These are phyloP conservation scores for Amphichorda felina DNA, from an alignment of 2,329 filamentous ascomycete genomes.

Conservation along the genomic window DNA sequence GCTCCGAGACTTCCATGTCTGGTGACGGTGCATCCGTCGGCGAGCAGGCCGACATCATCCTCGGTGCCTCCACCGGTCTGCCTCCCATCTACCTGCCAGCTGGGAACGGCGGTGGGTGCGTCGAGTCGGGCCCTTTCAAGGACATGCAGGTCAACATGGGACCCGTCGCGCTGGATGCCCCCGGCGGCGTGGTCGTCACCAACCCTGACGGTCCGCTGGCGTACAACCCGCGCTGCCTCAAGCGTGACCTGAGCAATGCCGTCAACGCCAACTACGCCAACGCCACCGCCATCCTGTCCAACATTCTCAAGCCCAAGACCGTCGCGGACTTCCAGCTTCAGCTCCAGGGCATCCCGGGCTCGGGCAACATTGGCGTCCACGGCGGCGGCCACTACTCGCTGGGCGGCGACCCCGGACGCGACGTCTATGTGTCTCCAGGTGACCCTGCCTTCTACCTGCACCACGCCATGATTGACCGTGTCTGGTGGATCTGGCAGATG, in stretches of 20 bases:
- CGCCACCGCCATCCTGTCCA: conserved; percentile 17
- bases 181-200: conserved; percentile 12
- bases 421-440: conserved; percentile 25
- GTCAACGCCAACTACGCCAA: conserved; percentile 14
- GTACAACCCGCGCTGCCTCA: conserved; percentile 31
- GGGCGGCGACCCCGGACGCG: conserved; percentile 26
- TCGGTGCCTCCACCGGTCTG: conserved; percentile 13
- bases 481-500: conserved; percentile 4
- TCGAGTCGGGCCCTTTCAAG: conserved; percentile 36
- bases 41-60: conserved; percentile 9
- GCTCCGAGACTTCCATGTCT: conserved; percentile 29
- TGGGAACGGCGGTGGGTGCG: conserved; percentile 43
- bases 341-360: conserved; percentile 22
- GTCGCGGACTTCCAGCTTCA: conserved; percentile 29
- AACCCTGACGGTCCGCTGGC: too few relatives aligned
- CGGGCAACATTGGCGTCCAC: conserved; percentile 21
- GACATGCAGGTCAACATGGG: conserved; percentile 27
- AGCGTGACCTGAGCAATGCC: conserved; percentile 20
- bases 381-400: conserved; percentile 25
- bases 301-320: conserved; percentile 22
- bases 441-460: conserved; percentile 22
- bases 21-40: conserved; percentile 27
- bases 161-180: conserved; percentile 17
- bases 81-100: conserved; percentile 22
- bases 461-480: conserved; percentile 9